Conservation (phyloP, 75 land plant species). For the Selaginella tamariscina region DNA sequence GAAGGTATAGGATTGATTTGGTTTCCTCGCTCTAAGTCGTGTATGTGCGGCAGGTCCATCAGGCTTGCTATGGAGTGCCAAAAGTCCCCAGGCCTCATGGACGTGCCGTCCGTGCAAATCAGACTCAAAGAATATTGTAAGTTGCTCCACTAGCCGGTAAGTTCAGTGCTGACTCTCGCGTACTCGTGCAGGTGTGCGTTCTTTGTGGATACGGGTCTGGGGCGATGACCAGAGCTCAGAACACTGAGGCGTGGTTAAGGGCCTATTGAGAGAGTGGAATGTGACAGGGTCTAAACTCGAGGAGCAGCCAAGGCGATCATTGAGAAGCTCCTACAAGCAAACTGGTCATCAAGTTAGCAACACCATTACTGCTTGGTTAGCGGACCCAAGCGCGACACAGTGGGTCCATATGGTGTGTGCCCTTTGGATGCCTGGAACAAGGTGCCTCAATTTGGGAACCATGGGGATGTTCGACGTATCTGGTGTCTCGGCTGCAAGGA, state of each 20-base stretch:
- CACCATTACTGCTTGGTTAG: slow-evolving; percentile 33
- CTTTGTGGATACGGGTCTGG: slow-evolving; percentile 78
- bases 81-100: slow-evolving; percentile 51
- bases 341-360: slow-evolving; percentile 20
- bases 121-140: slow-evolving; percentile 40
- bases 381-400: slow-evolving; percentile 46
- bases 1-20: neutral
- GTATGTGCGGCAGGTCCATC: slow-evolving; percentile 42
- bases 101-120: slow-evolving; percentile 61
- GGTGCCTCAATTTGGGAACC: slow-evolving; percentile 64
- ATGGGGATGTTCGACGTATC: slow-evolving; percentile 83
- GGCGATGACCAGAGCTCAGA: slow-evolving; percentile 69
- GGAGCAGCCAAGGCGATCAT: slow-evolving; percentile 4
- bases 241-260: slow-evolving; percentile 36
- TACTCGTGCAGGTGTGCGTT: slow-evolving; percentile 51
- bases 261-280: slow-evolving; percentile 50
- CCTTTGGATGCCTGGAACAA: slow-evolving; percentile 78
- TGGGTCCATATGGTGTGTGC: slow-evolving; percentile 96
- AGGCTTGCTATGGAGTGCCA: slow-evolving; percentile 69
- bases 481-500: slow-evolving; percentile 39
- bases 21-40: neutral
- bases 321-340: neutral
- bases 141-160: slow-evolving; percentile 1
- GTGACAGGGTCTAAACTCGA: slow-evolving; percentile 10
- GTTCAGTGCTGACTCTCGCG: neutral